Evolutionary conservation across 345 rosid species (phyloP).

Genomic region (Heritiera littoralis): DNA sequence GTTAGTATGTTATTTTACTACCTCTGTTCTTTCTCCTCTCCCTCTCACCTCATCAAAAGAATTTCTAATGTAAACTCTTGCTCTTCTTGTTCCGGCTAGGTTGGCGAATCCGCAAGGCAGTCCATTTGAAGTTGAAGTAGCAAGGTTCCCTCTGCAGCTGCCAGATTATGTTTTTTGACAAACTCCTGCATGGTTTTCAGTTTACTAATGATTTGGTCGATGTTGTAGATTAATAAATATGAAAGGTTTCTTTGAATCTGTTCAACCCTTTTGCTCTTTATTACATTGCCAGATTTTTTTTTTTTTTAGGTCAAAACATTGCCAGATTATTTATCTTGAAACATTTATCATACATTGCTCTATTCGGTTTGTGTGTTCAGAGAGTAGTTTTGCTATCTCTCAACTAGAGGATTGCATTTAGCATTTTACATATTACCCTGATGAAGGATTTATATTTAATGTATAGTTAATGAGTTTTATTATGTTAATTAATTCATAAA

Average conservation of each 20-base stretch:
- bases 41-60: background rate
- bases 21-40: background rate
- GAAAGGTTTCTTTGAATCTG: background rate
- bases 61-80: background rate
- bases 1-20: background rate
- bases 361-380: background rate
- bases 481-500: too few relatives aligned
- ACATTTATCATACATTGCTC: background rate
- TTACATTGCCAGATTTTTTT: background rate
- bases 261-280: too few relatives aligned
- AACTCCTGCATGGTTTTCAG: background rate
- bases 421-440: too few relatives aligned
- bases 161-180: constrained; percentile 75
- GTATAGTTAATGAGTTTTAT: too few relatives aligned
- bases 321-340: background rate
- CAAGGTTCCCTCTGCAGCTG: constrained; percentile 48
- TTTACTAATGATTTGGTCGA: background rate
- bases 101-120: constrained; percentile 56
- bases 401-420: too few relatives aligned
- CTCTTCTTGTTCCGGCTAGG: constrained; percentile 33
- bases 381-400: too few relatives aligned
- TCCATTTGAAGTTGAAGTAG: constrained; percentile 64
- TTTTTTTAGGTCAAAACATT: too few relatives aligned
- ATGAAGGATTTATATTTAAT: background rate
- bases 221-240: background rate